Evolutionary conservation across 1,139 yeast species (phyloP).

Genomic region (Kurtzmaniella quercitrusa): DNA sequence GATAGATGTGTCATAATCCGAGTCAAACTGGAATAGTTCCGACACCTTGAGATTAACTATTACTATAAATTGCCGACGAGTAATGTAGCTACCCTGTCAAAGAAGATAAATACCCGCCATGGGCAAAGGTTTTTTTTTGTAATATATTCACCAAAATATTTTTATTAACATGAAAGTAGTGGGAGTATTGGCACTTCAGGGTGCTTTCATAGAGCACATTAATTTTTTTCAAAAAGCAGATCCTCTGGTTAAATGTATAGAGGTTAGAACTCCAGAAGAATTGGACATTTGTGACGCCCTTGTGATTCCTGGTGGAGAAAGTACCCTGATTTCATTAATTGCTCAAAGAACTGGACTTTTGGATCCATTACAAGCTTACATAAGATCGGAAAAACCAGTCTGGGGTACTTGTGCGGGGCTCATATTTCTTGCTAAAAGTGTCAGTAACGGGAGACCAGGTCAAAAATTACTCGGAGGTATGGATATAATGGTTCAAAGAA

Average conservation of each 20-base stretch:
- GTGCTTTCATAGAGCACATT: slow-evolving; percentile 76
- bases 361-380: slow-evolving; percentile 50
- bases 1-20: neutral
- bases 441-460: slow-evolving; percentile 52
- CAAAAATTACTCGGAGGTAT: slow-evolving; percentile 65
- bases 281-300: slow-evolving; percentile 53
- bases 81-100: neutral
- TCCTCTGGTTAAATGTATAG: slow-evolving; percentile 27
- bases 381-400: slow-evolving; percentile 50
- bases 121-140: neutral
- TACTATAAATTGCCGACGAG: neutral
- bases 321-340: slow-evolving; percentile 69
- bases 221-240: slow-evolving; percentile 43
- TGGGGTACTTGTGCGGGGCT: slow-evolving; percentile 93
- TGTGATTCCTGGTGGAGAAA: slow-evolving; percentile 80
- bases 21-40: neutral
- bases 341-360: slow-evolving; percentile 63
- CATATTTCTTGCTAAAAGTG: slow-evolving; percentile 58
- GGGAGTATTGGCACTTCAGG: slow-evolving; percentile 79
- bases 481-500: slow-evolving; percentile 60
- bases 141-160: neutral
- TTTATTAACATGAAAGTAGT: slow-evolving; percentile 24
- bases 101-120: neutral
- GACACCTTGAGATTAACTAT: neutral
- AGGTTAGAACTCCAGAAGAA: slow-evolving; percentile 52